Evolutionary conservation across 306 rosid genomes (phyloP).

Genomic region (Adenanthera pavonina): DNA sequence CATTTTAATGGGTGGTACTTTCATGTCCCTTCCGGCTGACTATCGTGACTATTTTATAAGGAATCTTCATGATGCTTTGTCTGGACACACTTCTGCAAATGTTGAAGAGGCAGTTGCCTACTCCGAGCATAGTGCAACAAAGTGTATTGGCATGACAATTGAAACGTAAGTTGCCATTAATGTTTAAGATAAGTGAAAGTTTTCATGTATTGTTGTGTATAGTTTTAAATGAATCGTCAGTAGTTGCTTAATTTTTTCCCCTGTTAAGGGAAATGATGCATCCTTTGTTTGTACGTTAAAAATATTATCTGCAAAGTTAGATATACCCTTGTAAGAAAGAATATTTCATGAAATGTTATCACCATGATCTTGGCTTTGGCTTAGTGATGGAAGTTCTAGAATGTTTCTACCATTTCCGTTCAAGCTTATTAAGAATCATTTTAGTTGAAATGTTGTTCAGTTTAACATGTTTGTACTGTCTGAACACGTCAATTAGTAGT

Average conservation of each 20-base stretch:
- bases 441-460: slow-evolving; percentile 1
- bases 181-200: slow-evolving; percentile 7
- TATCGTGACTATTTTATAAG: slow-evolving; percentile 92
- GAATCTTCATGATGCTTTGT: slow-evolving; percentile 94
- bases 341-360: slow-evolving; percentile 25
- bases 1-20: slow-evolving; percentile 97
- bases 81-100: slow-evolving; percentile 96
- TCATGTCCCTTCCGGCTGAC: slow-evolving; percentile 93
- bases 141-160: slow-evolving; percentile 98
- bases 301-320: neutral
- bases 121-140: slow-evolving; percentile 89
- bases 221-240: slow-evolving; percentile 27
- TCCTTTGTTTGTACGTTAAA: slow-evolving; percentile 16
- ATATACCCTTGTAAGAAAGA: neutral
- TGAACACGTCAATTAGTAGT: slow-evolving; percentile 26
- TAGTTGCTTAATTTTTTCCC: neutral
- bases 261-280: slow-evolving; percentile 23
- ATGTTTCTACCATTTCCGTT: slow-evolving; percentile 21
- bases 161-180: slow-evolving; percentile 71
- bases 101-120: slow-evolving; percentile 94
- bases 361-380: neutral
- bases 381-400: slow-evolving; percentile 15
- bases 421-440: slow-evolving; percentile 27
- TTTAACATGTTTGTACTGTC: slow-evolving; percentile 23
- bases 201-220: neutral